Evolutionary conservation across 306 rosid species (phyloP), one percentile per base, ranked within the genome.

Genomic region (Pyrus bretschneideri): DNA sequence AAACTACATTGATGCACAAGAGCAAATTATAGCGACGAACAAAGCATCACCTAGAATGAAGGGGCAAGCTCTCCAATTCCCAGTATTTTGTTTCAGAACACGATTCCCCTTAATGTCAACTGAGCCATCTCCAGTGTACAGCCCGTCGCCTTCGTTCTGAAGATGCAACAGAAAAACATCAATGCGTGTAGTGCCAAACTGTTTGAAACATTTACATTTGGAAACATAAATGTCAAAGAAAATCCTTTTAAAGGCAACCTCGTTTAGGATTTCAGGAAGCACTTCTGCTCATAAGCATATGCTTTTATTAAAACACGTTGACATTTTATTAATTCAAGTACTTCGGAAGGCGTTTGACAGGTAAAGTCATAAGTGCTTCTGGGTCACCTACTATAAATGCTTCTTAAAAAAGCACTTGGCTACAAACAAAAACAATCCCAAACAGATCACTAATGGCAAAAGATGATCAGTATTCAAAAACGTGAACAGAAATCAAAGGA

Each of bases 1-100:
- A 67, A 42, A n/a, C 19, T 21, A 13, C 19, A 21, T 17, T 15
- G 4, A 58, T 51, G 49, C 64, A 73, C 29, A 54, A 30, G 12
- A 30, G 15, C 23, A 21, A 17, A 1, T 4, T 21, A 17, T 17
- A 79, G 42, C 13, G 57, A 69, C n/a, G 79, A 72, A 77, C 81
- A 70, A 68, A 23, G 9, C 14, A 44, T 55, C 69, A 88, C 92
- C 89, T 72, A 88, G 78, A 80, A 86, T 86, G 77, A 80, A 88
- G 38, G 92, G 87, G 74, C 92, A 88, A 6, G 92, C 90, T 80
- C 65, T 88, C 92, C 88, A 86, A 18, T 80, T 88, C 68, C 92
- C 90, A 33, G 92, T 86, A 78, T 80, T 86, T 49, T 35, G 75
- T 82, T 84, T 88, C 27, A 82, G 66, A 69, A 82, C 88, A 71